These are phyloP conservation scores for Epichloe sylvatica DNA, from an alignment of 2,329 filamentous ascomycete species.

Conservation along the genomic window DNA sequence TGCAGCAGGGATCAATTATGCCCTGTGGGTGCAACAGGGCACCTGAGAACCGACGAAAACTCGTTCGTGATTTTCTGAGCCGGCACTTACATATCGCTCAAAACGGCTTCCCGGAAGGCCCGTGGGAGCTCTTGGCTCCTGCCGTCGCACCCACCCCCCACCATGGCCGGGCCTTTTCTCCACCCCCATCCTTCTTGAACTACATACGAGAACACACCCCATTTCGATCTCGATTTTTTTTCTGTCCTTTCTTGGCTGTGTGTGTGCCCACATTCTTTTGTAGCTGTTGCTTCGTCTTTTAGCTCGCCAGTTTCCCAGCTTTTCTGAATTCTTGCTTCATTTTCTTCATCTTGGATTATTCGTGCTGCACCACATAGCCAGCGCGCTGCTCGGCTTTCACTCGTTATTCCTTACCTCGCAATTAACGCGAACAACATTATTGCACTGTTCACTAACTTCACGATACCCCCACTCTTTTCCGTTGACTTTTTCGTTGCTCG, in stretches of 20 bases:
- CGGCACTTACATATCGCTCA: neutral
- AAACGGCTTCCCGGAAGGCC: neutral
- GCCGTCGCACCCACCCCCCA: neutral
- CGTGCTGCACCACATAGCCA: neutral
- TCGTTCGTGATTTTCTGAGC: no score
- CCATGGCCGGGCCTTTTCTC: neutral
- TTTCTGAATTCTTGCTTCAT: neutral
- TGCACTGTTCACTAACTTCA: no score
- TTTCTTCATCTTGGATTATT: neutral
- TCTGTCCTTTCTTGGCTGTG: neutral
- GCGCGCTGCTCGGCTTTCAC: neutral
- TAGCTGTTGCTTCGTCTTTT: neutral
- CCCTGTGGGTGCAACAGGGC: no score
- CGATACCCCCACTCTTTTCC: neutral
- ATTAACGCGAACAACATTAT: neutral
- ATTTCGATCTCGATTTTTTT: neutral
- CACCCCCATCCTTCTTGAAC: neutral
- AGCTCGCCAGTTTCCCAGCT: neutral
- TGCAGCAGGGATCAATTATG: no score
- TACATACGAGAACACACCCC: neutral
- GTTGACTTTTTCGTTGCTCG: constrained; percentile 6
- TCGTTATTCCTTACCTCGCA: neutral
- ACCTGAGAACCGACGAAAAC: no score
- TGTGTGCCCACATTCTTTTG: neutral
- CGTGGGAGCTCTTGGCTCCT: neutral